Conservation (phyloP, 495 filamentous ascomycete genomes). For the Pyrenopolyporus hunteri region DNA sequence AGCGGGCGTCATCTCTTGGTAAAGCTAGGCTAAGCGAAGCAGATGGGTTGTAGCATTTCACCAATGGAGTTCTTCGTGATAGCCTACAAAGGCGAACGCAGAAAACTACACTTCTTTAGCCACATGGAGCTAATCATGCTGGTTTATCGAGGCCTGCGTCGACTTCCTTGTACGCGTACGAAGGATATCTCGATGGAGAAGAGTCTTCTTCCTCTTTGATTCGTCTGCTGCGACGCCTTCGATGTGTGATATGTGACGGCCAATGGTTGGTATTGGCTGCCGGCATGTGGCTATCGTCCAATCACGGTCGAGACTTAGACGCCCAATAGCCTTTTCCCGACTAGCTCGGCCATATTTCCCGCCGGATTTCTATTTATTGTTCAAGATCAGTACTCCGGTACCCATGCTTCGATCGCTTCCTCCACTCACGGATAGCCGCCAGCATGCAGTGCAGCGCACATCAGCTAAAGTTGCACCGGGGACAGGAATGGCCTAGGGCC, state of each 20-base stretch:
- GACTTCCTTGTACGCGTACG: not conserved
- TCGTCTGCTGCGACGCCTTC: constrained; percentile 31
- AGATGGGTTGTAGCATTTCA: constrained; percentile 12
- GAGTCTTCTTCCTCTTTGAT: constrained; percentile 19
- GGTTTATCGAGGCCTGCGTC: constrained; percentile 11
- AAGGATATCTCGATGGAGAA: constrained; percentile 13
- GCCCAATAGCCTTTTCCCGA: constrained; percentile 46
- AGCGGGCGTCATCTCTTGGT: constrained; percentile 8
- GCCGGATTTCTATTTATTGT: constrained; percentile 34
- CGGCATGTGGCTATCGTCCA: constrained; percentile 44
- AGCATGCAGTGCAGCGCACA: constrained; percentile 47
- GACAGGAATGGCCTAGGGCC: constrained; percentile 22
- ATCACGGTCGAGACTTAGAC: constrained; percentile 50
- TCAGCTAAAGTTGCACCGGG: constrained; percentile 30
- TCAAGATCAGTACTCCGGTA: constrained; percentile 17
- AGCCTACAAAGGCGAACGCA: constrained; percentile 28
- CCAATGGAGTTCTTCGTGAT: constrained; percentile 32
- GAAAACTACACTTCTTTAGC: constrained; percentile 11
- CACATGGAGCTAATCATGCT: constrained; percentile 29
- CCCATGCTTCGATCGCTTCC: constrained; percentile 18
- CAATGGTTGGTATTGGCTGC: constrained; percentile 37
- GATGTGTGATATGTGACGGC: constrained; percentile 39
- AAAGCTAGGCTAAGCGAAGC: constrained; percentile 21
- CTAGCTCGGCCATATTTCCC: constrained; percentile 35
- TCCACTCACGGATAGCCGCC: constrained; percentile 49